Evolutionary conservation across 805 yeast genomes (phyloP).

Genomic region (Lachancea nothofagi): DNA sequence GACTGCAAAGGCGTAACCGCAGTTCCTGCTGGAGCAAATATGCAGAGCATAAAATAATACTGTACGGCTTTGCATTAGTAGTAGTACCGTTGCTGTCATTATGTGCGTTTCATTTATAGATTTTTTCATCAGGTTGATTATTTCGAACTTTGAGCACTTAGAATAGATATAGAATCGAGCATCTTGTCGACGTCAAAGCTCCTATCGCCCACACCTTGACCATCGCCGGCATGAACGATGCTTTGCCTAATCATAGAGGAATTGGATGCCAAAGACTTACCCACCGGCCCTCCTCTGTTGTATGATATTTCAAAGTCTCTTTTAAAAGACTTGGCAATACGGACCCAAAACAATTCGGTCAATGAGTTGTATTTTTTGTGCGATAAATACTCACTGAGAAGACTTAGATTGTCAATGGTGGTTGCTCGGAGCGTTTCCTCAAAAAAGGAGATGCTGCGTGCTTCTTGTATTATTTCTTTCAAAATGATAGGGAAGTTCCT

Average conservation of each 20-base stretch:
- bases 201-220: constrained; percentile 10
- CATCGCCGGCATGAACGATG: constrained; percentile 18
- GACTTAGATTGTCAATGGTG: constrained; percentile 11
- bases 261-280: constrained; percentile 26
- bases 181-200: constrained; percentile 1
- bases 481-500: constrained; percentile 22
- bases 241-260: constrained; percentile 18
- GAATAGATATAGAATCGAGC: constrained; percentile 7
- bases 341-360: constrained; percentile 25
- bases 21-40: too few relatives aligned
- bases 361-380: constrained; percentile 13
- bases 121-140: background rate
- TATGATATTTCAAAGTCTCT: constrained; percentile 30
- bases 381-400: constrained; percentile 19
- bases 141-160: constrained; percentile 2
- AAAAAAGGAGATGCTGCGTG: constrained; percentile 13
- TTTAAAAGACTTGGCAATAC: constrained; percentile 22
- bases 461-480: constrained; percentile 18
- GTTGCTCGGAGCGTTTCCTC: constrained; percentile 18
- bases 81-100: too few relatives aligned
- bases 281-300: constrained; percentile 34
- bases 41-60: constrained; percentile 1
- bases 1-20: constrained; percentile 11
- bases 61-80: too few relatives aligned
- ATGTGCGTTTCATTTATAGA: too few relatives aligned